phyloP scores from a whole-genome alignment of 2,329 filamentous ascomycete species.

The Colletotrichum chrysophilum region DNA sequence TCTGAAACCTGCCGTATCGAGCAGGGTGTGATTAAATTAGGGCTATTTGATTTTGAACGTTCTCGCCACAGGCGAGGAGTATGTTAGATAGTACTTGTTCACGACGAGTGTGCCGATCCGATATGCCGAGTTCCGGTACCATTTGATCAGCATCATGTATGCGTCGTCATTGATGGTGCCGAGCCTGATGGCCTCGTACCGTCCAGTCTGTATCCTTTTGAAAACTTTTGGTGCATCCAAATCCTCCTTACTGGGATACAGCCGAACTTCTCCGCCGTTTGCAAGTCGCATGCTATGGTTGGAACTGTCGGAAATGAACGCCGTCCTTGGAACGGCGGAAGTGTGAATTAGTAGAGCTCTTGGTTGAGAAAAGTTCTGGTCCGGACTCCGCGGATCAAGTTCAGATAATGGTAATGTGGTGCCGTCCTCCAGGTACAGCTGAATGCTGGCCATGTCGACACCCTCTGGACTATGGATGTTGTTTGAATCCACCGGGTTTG shows the following conservation, averaged over 20 bases:
- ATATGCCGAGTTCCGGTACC: neutral
- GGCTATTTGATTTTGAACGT: neutral
- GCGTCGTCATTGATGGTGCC: neutral
- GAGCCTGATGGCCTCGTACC: neutral
- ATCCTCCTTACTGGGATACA: neutral
- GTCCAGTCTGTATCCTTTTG: neutral
- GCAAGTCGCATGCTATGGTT: neutral
- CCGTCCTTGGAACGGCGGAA: neutral
- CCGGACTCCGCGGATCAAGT: neutral
- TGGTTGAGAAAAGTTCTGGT: neutral
- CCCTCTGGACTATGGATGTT: neutral
- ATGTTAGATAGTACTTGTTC: conserved; percentile 2
- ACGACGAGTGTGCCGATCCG: neutral
- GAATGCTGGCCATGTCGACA: neutral
- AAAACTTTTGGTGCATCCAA: neutral
- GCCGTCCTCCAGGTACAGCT: neutral
- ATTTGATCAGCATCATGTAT: conserved; percentile 3
- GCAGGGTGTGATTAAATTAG: neutral
- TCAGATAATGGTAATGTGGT: neutral
- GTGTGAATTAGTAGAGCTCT: neutral
- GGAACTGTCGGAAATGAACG: neutral
- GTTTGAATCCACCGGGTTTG: neutral
- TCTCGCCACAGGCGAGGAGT: neutral
- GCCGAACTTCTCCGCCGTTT: neutral
- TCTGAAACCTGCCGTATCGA: neutral